phyloP scores from a whole-genome alignment of 164 flowering plant species.

The Vitis rotundifolia region DNA sequence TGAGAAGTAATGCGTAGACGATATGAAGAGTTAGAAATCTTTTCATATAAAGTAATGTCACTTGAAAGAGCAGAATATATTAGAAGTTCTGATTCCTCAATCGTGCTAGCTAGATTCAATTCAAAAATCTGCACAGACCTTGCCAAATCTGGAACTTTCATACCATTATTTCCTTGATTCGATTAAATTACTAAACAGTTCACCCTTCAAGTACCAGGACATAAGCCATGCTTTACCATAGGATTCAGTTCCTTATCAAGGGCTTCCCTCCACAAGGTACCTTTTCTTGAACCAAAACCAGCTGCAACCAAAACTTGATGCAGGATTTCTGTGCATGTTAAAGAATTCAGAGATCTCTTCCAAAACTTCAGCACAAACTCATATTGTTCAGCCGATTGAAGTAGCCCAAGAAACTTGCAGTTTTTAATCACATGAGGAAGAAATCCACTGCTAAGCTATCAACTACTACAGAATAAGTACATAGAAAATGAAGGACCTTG shows the following conservation, averaged over 20 bases:
- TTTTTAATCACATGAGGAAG: too few relatives aligned
- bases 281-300: too few relatives aligned
- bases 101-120: slow-evolving; percentile 52
- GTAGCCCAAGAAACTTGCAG: too few relatives aligned
- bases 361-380: too few relatives aligned
- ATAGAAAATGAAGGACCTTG: too few relatives aligned
- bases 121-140: slow-evolving; percentile 59
- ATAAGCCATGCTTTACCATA: slow-evolving; percentile 64
- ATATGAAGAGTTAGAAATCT: slow-evolving; percentile 73
- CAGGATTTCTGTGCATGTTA: too few relatives aligned
- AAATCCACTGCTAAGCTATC: too few relatives aligned
- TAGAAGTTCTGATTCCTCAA: slow-evolving; percentile 55
- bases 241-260: slow-evolving; percentile 61
- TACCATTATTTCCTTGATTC: slow-evolving; percentile 69
- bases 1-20: slow-evolving; percentile 64
- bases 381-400: too few relatives aligned
- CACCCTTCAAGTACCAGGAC: slow-evolving; percentile 85
- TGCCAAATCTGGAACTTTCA: slow-evolving; percentile 75
- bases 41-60: slow-evolving; percentile 93
- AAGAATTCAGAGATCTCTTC: too few relatives aligned
- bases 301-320: too few relatives aligned
- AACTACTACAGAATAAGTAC: too few relatives aligned
- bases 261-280: slow-evolving; percentile 33
- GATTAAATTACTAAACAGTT: slow-evolving; percentile 64
- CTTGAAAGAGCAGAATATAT: slow-evolving; percentile 80